Evolutionary conservation across 2,329 filamentous ascomycete species (phyloP), one percentile per base, ranked within the genome.

Genomic region (Calonectria ilicicola): DNA sequence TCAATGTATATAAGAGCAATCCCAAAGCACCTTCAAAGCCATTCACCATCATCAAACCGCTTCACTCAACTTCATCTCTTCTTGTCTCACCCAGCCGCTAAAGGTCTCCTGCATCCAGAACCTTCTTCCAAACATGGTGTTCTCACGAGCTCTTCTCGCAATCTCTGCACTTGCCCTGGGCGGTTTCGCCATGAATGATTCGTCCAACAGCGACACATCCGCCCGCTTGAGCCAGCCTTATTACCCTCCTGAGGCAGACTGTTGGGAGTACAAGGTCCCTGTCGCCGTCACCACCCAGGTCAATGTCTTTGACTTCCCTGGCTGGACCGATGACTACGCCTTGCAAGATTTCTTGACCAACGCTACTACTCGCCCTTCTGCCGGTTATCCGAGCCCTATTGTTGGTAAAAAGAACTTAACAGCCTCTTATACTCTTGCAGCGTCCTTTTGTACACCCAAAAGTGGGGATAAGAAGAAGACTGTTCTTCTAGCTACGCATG

Each of bases 371-470:
- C 66, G 72, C 10, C 62, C 67, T 44, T 58, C 60, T 17, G 74
- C 74, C 35, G 70, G 67, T 5, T 75, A 70, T 32, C 72, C 74
- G 4, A 73, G 70, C 17, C 69, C 69, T 4, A 51, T 75, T 14
- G 62, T 68, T 0, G 74, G 74, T 1, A 75, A 62, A 19, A 63
- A 66, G 56, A 75, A 74, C 23, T 46, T 69, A 8, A 74, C 74
- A 6, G 70, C 40, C 3, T 64, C 69, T n/a, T 75, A 71, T 46
- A 73, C 67, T 1, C 23, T 75, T 15, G 74, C 74, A 7, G 72
- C 74, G n/a, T 74, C 72, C 7, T 74, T 75, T 42, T 75, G 74
- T 10, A 73, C 74, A 0, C 74, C 74, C 19, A 75, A 74, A 60
- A 15, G 15, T 1, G 26, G 38, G 1, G 12, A 47, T 27, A 56